These are phyloP conservation scores for Avena sativa DNA, from an alignment of 176 grass and related monocot genomes.

Conservation along the genomic window DNA sequence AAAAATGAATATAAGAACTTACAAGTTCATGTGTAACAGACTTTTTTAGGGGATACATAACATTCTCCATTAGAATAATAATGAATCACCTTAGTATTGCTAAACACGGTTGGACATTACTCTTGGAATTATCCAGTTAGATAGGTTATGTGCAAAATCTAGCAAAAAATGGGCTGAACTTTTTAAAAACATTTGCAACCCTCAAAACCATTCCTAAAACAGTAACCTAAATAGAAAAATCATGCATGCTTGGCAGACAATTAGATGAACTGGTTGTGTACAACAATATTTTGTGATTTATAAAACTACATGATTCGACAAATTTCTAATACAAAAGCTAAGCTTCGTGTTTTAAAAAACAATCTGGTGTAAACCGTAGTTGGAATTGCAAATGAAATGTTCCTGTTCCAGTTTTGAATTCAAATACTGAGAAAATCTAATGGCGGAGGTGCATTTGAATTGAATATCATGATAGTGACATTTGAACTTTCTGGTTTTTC, in stretches of 20 bases:
- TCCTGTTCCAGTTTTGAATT: background rate
- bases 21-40: background rate
- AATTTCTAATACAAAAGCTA: background rate
- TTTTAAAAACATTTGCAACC: slow-evolving; percentile 30
- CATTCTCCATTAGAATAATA: background rate
- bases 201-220: background rate
- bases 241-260: background rate
- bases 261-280: background rate
- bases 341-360: background rate
- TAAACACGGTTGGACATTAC: slow-evolving; percentile 23
- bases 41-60: background rate
- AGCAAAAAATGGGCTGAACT: slow-evolving; percentile 22
- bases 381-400: slow-evolving; percentile 21
- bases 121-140: slow-evolving; percentile 28
- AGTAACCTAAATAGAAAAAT: slow-evolving; percentile 30
- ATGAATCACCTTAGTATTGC: background rate
- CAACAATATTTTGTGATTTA: slow-evolving; percentile 13
- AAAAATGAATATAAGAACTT: slow-evolving; percentile 33
- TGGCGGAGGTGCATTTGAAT: background rate
- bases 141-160: slow-evolving; percentile 22
- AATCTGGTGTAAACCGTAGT: background rate
- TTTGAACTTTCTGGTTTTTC: slow-evolving; percentile 19
- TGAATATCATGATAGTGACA: background rate
- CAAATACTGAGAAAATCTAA: background rate
- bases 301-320: slow-evolving; percentile 11